phyloP scores from a whole-genome alignment of 2,329 filamentous ascomycete species.

The Capronia americana region DNA sequence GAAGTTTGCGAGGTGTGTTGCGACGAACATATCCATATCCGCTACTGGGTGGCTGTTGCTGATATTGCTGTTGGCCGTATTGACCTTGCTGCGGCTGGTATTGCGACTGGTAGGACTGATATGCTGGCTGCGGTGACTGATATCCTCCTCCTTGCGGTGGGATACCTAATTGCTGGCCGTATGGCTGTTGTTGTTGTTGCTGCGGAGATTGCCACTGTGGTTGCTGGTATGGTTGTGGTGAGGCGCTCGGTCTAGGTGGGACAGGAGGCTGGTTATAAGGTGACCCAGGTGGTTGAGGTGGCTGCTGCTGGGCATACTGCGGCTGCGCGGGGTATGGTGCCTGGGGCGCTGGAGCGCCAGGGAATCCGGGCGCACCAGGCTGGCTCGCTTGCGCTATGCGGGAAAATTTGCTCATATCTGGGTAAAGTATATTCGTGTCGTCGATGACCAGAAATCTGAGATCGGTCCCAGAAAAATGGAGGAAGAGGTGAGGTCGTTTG shows the following conservation, averaged over 20 bases:
- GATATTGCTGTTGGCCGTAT: constrained; percentile 47
- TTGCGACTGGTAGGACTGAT: constrained; percentile 37
- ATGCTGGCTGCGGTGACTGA: constrained; percentile 34
- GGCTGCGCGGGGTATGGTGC: constrained; percentile 48
- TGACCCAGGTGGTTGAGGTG: constrained; percentile 38
- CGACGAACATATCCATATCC: constrained; percentile 46
- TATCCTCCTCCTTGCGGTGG: constrained; percentile 32
- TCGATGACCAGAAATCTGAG: not conserved
- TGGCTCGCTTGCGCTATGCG: constrained; percentile 27
- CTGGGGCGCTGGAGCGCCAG: constrained; percentile 41
- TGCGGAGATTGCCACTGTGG: constrained; percentile 49
- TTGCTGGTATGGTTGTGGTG: constrained; percentile 48
- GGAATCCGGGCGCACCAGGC: constrained; percentile 27
- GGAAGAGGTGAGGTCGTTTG: constrained; percentile 38
- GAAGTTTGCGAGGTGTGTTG: constrained; percentile 19
- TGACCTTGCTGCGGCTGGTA: constrained; percentile 37
- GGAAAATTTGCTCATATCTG: constrained; percentile 41
- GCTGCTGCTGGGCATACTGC: constrained; percentile 43
- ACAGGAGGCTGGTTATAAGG: constrained; percentile 47
- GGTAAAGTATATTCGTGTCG: constrained; percentile 1
- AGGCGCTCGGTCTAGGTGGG: constrained; percentile 45
- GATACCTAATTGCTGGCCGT: constrained; percentile 46
- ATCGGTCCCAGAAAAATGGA: constrained; percentile 11
- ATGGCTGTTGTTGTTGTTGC: constrained; percentile 46
- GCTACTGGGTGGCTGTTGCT: constrained; percentile 45